Conservation (phyloP, 2,329 filamentous ascomycete species). For the Sphaceloma murrayae region DNA sequence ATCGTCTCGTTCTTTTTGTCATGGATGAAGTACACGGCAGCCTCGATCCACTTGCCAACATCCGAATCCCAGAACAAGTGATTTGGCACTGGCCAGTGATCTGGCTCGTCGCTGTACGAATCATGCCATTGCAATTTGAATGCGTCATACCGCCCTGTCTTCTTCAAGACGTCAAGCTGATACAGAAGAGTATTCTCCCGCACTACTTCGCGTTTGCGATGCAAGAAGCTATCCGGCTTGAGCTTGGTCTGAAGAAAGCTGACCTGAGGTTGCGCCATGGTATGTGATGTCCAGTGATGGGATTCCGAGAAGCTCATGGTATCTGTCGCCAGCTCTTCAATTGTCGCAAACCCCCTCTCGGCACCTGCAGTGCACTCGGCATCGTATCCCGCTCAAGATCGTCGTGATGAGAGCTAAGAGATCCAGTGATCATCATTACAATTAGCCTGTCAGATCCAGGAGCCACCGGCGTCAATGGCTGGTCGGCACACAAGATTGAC, state of each 20-base stretch:
- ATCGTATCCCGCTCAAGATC: not conserved
- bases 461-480: slow-evolving; percentile 13
- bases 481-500: slow-evolving; percentile 9
- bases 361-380: not conserved
- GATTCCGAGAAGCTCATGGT: not conserved
- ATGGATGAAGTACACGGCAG: slow-evolving; percentile 48
- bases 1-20: slow-evolving; percentile 35
- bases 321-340: not conserved
- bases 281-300: not conserved
- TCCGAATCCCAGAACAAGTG: slow-evolving; percentile 48
- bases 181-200: slow-evolving; percentile 40
- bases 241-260: slow-evolving; percentile 32
- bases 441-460: not conserved
- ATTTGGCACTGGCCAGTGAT: slow-evolving; percentile 48
- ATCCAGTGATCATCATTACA: slow-evolving; percentile 8
- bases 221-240: slow-evolving; percentile 28
- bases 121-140: slow-evolving; percentile 51
- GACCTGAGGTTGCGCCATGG: slow-evolving; percentile 37
- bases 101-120: slow-evolving; percentile 41
- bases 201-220: slow-evolving; percentile 33
- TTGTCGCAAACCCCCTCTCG: not conserved
- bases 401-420: not conserved
- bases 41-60: slow-evolving; percentile 54
- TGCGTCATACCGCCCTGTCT: slow-evolving; percentile 45
- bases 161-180: slow-evolving; percentile 45